Percentiles rank a stretch among this genome's conserved stretches.
These are phyloP conservation scores for Penicillium expansum DNA, from an alignment of 2,329 filamentous ascomycete species.

Conservation along the genomic window DNA sequence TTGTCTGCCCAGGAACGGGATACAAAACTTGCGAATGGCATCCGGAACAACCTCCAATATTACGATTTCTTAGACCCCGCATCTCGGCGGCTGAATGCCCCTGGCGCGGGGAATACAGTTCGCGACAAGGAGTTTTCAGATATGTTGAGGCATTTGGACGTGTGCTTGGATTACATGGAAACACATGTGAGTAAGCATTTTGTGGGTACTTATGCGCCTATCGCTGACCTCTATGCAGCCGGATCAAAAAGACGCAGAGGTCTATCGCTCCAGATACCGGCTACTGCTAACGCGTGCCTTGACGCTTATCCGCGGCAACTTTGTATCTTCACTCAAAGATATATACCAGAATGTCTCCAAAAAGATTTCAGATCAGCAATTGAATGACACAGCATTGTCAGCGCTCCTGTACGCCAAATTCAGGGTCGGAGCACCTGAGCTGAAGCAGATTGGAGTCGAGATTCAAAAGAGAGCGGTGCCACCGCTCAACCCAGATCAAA, in stretches of 20 bases:
- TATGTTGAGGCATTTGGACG: slow-evolving; percentile 81
- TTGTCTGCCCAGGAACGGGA: slow-evolving; percentile 77
- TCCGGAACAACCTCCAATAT: slow-evolving; percentile 87
- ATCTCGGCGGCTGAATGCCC: slow-evolving; percentile 84
- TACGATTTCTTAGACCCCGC: slow-evolving; percentile 92
- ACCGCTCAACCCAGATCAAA: slow-evolving; percentile 58
- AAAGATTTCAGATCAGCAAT: slow-evolving; percentile 63
- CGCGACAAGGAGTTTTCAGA: slow-evolving; percentile 81
- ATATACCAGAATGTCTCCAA: slow-evolving; percentile 61
- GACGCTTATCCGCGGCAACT: slow-evolving; percentile 65
- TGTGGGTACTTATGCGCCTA: background rate
- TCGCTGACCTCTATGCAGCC: slow-evolving; percentile 50
- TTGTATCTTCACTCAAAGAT: slow-evolving; percentile 61
- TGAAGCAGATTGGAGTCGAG: slow-evolving; percentile 65
- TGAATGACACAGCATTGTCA: slow-evolving; percentile 70
- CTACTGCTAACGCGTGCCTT: slow-evolving; percentile 70
- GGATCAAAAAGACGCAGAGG: slow-evolving; percentile 80
- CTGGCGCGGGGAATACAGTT: slow-evolving; percentile 81
- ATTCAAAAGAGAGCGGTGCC: slow-evolving; percentile 65
- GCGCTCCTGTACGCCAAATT: slow-evolving; percentile 71
- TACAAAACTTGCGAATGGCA: slow-evolving; percentile 74
- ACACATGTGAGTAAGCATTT: slow-evolving; percentile 61
- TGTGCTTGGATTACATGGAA: slow-evolving; percentile 90
- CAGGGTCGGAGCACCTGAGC: slow-evolving; percentile 61
- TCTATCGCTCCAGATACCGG: slow-evolving; percentile 83